Conservation (phyloP, 768 basidiomycete species). For the Pleurotus citrinopileatus region DNA sequence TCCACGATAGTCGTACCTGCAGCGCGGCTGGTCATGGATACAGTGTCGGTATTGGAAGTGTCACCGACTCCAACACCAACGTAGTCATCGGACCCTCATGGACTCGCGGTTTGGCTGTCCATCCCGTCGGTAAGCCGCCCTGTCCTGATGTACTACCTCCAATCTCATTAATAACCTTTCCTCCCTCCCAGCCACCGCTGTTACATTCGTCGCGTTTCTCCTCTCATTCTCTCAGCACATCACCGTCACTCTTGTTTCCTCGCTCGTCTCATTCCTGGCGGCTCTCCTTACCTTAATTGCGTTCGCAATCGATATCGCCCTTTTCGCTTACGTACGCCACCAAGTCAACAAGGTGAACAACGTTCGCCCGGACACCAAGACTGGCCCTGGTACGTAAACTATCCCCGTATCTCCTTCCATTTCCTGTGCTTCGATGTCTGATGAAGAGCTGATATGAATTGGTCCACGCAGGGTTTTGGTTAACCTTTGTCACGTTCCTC, state of each 20-base stretch:
- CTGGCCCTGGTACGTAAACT: conserved; percentile 56
- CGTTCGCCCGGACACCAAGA: conserved; percentile 42
- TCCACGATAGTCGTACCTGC: conserved; percentile 46
- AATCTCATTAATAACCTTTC: background rate
- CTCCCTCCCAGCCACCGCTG: conserved; percentile 38
- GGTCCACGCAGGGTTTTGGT: conserved; percentile 58
- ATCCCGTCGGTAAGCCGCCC: conserved; percentile 62
- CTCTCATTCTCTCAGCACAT: conserved; percentile 58
- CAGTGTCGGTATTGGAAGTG: conserved; percentile 36
- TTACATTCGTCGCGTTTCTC: conserved; percentile 62
- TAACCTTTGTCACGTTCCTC: conserved; percentile 66
- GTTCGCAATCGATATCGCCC: conserved; percentile 75
- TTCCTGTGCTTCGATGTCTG: background rate
- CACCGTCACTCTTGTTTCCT: conserved; percentile 58
- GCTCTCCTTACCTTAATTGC: conserved; percentile 67
- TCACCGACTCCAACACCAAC: conserved; percentile 26
- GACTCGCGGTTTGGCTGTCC: conserved; percentile 73
- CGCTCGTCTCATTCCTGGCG: conserved; percentile 65
- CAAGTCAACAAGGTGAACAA: conserved; percentile 49
- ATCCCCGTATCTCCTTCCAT: background rate
- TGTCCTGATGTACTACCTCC: background rate
- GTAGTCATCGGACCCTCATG: conserved; percentile 52
- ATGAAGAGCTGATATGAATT: background rate
- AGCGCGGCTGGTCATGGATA: conserved; percentile 52
- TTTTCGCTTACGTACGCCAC: conserved; percentile 60